Evolutionary conservation across 331 rosid species (phyloP), one percentile per base, ranked within the genome.

Genomic region (Pyrus hybrid): DNA sequence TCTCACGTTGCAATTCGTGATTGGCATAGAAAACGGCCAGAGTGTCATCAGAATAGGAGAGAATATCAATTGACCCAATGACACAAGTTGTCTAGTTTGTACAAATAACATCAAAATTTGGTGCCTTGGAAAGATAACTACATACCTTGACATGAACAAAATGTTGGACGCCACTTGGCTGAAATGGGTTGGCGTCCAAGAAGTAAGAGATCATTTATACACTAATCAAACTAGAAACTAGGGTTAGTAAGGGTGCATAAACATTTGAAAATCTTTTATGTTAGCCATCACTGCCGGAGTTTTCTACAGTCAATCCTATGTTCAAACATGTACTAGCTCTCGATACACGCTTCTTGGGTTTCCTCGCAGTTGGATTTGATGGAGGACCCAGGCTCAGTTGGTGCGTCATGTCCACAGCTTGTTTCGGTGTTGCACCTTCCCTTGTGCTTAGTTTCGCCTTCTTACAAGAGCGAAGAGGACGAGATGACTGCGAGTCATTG

Each of bases 321-420:
- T 85, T 83, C 82, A 80, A 71, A 63, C 77, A 80, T 70, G 88
- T 64, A 60, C 63, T 83, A 8, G 57, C 56, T 86, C 84, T 80
- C 49, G 86, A 81, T 32, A 56, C 68, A 49, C 80, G 91, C 69
- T 84, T 92, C 80, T 88, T 82, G 30, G 74, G 77, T 80, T 82
- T 88, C 71, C 80, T 87, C 7, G 81, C 71, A 0, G 75, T 60
- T 64, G 81, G 75, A 76, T 70, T 70, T 51, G 72, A 81, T 33
- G 77, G 80, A 75, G 88, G 88, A 67, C 81, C 88, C 78, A 69
- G 74, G 71, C 73, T 74, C 60, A 81, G 86, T 78, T 76, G 90
- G 77, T 86, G 87, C 57, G 65, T 84, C 77, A 67, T 75, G 70
- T 75, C 85, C 21, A 45, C 13, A 62, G 69, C 69, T 70, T 78